phyloP scores from a whole-genome alignment of 352 stramenopile genomes.

The Phytophthora kernoviae region DNA sequence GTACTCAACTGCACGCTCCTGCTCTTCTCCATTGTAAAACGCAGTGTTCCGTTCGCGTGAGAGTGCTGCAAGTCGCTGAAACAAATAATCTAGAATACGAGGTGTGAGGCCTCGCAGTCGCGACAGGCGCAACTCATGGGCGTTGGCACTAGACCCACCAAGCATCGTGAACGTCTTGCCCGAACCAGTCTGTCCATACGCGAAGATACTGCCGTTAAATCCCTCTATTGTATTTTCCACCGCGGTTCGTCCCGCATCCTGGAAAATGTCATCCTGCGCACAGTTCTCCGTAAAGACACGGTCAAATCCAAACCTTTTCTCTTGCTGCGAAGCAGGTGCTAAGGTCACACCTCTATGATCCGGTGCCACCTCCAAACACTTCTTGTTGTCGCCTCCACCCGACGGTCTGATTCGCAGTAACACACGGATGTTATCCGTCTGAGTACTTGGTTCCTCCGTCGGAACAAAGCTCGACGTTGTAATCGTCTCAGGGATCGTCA shows the following conservation, averaged over 20 bases:
- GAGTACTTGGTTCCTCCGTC: conserved; percentile 4
- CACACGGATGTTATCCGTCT: conserved; percentile 74
- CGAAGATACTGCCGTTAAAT: conserved; percentile 91
- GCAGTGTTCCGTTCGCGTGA: conserved; percentile 46
- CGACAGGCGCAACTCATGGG: conserved; percentile 51
- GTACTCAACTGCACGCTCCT: conserved; percentile 52
- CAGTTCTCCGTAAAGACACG: conserved; percentile 72
- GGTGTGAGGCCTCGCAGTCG: conserved; percentile 77
- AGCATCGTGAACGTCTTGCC: conserved; percentile 92
- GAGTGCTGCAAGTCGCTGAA: conserved; percentile 54
- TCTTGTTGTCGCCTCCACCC: conserved; percentile 28
- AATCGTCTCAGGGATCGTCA: not conserved
- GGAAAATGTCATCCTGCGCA: conserved; percentile 83
- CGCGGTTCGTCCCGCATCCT: conserved; percentile 68
- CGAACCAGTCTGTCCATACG: conserved; percentile 88
- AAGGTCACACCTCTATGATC: conserved; percentile 69
- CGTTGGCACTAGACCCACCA: conserved; percentile 40
- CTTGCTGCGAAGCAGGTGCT: conserved; percentile 58
- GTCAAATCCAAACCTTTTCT: conserved; percentile 89
- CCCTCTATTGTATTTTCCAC: conserved; percentile 85
- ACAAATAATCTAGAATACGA: conserved; percentile 86
- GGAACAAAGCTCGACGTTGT: conserved; percentile 13
- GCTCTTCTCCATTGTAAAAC: conserved; percentile 34
- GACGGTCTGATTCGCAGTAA: conserved; percentile 61
- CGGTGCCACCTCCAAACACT: conserved; percentile 62